phyloP scores from a whole-genome alignment of 257 asterid species.

The Capsicum chinense region DNA sequence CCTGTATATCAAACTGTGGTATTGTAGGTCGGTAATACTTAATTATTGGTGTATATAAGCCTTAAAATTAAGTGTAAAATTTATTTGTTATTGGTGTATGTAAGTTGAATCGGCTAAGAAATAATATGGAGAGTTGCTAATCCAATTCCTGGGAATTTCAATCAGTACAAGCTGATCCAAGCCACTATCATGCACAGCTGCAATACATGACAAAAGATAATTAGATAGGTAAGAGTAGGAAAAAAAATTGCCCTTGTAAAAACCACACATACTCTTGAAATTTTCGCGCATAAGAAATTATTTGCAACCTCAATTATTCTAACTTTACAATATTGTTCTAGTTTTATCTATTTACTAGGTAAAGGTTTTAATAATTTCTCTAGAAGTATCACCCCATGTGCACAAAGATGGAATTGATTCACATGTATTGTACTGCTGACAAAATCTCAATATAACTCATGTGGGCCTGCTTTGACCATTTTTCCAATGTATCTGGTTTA shows the following conservation, averaged over 20 bases:
- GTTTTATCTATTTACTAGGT: background rate
- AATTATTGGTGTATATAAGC: no score
- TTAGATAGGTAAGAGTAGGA: background rate
- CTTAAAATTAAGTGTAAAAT: background rate
- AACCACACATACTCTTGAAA: background rate
- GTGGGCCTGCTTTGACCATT: no score
- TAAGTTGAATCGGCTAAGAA: background rate
- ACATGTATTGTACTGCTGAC: no score
- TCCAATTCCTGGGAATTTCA: background rate
- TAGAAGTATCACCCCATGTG: background rate
- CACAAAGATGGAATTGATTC: no score
- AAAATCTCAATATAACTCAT: no score
- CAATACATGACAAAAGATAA: background rate
- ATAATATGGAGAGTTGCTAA: slow-evolving; percentile 5
- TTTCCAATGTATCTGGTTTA: no score
- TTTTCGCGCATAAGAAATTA: background rate
- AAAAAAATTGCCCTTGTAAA: background rate
- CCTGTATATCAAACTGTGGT: no score
- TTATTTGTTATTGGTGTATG: background rate
- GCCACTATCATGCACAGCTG: background rate
- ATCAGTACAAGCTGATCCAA: background rate
- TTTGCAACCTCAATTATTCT: background rate
- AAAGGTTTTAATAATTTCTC: background rate
- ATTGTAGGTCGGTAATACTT: background rate
- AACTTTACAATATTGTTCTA: background rate